Evolutionary conservation across 345 rosid species (phyloP).

Genomic region (Murraya koenigii): DNA sequence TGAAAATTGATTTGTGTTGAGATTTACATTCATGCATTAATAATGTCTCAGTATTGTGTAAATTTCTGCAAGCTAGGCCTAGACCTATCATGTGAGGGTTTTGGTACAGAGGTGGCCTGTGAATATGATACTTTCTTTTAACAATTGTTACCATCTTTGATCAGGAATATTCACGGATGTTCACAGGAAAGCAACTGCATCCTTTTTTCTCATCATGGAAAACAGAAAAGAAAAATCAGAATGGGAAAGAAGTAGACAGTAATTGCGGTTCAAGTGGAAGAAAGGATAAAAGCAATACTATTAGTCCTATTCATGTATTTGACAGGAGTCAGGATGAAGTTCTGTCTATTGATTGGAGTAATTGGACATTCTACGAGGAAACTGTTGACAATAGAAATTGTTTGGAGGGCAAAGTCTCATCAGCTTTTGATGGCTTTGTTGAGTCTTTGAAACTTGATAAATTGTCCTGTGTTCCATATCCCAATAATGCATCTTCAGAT

Average conservation of each 20-base stretch:
- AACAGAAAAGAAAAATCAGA: slow-evolving; percentile 45
- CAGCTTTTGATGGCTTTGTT: slow-evolving; percentile 28
- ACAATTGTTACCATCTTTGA: slow-evolving; percentile 29
- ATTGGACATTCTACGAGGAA: slow-evolving; percentile 58
- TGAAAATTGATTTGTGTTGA: background rate
- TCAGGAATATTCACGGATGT: slow-evolving; percentile 72
- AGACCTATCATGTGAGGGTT: background rate
- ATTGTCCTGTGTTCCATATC: slow-evolving; percentile 22
- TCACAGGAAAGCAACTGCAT: slow-evolving; percentile 73
- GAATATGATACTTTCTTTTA: background rate
- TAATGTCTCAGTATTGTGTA: background rate
- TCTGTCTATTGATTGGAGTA: slow-evolving; percentile 65
- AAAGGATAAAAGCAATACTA: slow-evolving; percentile 28
- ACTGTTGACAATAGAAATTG: slow-evolving; percentile 12
- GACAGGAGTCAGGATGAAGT: slow-evolving; percentile 54
- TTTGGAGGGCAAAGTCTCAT: slow-evolving; percentile 24
- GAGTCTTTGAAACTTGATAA: slow-evolving; percentile 41
- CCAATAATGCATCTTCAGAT: slow-evolving; percentile 21
- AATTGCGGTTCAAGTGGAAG: slow-evolving; percentile 21
- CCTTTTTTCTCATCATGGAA: slow-evolving; percentile 76
- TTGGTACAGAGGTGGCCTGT: background rate
- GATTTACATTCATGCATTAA: background rate
- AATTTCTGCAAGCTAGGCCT: background rate
- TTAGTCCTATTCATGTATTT: slow-evolving; percentile 90
- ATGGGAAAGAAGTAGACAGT: slow-evolving; percentile 31